Evolutionary conservation across 192 early-diverging fungal species (phyloP).

Genomic region (Coemansia sp.): DNA sequence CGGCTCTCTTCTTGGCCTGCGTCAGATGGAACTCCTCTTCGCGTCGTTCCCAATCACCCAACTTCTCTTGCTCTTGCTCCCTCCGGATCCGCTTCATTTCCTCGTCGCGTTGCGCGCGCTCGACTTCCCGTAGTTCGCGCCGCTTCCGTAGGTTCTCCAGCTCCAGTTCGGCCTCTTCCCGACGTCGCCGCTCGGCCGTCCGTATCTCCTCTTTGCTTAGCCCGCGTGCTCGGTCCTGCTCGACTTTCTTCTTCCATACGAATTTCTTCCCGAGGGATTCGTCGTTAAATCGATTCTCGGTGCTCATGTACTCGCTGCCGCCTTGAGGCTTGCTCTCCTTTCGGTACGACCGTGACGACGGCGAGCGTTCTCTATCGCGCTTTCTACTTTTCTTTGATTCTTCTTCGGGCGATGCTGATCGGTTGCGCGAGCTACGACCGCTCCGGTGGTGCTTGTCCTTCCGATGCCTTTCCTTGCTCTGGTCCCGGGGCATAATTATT

Average conservation of each 20-base stretch:
- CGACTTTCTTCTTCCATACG: conserved; percentile 93
- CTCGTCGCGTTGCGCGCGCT: conserved; percentile 79
- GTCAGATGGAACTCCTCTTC: conserved; percentile 94
- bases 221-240: conserved; percentile 75
- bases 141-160: conserved; percentile 81
- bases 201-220: conserved; percentile 61
- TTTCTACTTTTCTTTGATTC: not conserved
- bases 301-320: conserved; percentile 61
- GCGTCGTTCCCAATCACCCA: conserved; percentile 95
- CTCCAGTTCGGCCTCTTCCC: conserved; percentile 71
- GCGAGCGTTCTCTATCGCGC: not conserved
- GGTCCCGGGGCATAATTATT: conserved; percentile 5
- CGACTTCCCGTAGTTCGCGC: conserved; percentile 80
- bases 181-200: conserved; percentile 57
- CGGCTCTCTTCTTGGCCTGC: conserved; percentile 89
- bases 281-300: conserved; percentile 81
- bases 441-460: not conserved
- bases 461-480: not conserved
- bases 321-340: conserved; percentile 1
- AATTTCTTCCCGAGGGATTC: conserved; percentile 81
- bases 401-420: not conserved
- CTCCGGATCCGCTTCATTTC: conserved; percentile 75
- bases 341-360: not conserved
- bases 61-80: conserved; percentile 81
- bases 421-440: conserved; percentile 1